Conservation (phyloP, 2,329 filamentous ascomycete species). For the Fusarium pseudograminearum region DNA sequence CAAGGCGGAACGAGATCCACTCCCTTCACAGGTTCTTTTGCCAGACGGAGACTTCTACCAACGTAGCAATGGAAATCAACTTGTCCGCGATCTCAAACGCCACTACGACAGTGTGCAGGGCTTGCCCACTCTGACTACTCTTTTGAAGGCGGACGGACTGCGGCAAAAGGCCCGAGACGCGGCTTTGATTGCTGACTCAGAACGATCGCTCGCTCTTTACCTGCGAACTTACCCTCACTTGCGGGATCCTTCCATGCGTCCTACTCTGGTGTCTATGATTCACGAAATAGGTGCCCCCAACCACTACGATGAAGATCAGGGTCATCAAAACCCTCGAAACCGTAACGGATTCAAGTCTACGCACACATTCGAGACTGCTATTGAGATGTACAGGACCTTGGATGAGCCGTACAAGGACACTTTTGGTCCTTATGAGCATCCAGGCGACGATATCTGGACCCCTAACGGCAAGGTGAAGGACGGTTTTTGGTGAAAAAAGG, state of each 20-base stretch:
- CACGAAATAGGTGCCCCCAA: slow-evolving; percentile 7
- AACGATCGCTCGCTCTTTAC: slow-evolving; percentile 18
- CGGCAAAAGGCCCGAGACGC: background rate
- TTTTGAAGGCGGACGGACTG: slow-evolving; percentile 2
- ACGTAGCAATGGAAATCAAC: slow-evolving; percentile 1
- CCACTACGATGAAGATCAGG: slow-evolving; percentile 26
- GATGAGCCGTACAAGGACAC: background rate
- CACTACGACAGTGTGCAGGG: slow-evolving; percentile 49
- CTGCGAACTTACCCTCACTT: slow-evolving; percentile 9
- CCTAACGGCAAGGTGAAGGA: background rate
- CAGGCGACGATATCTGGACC: background rate
- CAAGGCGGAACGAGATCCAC: slow-evolving; percentile 11
- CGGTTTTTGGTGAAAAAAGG: background rate
- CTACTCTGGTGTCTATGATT: background rate
- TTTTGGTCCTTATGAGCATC: background rate
- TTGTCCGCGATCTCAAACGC: slow-evolving; percentile 47
- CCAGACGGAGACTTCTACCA: slow-evolving; percentile 25
- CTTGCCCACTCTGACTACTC: slow-evolving; percentile 44
- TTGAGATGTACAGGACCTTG: background rate
- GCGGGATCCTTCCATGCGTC: background rate
- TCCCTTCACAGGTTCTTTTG: slow-evolving; percentile 12
- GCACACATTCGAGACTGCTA: background rate
- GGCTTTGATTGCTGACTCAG: slow-evolving; percentile 41
- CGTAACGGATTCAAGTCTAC: background rate
- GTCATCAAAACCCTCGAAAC: background rate